Evolutionary conservation across 1,139 yeast species (phyloP).

Genomic region (Yamadazyma sp.): DNA sequence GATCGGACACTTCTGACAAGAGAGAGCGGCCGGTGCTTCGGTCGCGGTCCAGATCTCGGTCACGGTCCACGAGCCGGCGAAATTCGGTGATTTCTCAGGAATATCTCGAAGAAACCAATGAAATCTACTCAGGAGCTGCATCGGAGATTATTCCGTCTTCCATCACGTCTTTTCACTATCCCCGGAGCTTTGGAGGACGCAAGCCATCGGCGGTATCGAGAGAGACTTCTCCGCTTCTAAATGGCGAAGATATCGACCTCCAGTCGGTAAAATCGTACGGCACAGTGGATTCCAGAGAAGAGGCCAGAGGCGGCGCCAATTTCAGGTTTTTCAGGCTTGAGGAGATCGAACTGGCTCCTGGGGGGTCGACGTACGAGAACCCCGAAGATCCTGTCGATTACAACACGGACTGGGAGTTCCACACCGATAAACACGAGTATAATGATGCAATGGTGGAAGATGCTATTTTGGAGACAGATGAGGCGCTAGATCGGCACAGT

Average conservation of each 20-base stretch:
- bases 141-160: conserved; percentile 89
- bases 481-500: conserved; percentile 10
- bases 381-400: conserved; percentile 55
- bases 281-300: conserved; percentile 32
- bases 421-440: conserved; percentile 47
- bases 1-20: background rate
- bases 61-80: conserved; percentile 21
- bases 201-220: conserved; percentile 26
- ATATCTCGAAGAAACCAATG: conserved; percentile 52
- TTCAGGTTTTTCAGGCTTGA: conserved; percentile 82
- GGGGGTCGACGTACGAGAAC: conserved; percentile 76
- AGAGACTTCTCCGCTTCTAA: conserved; percentile 42
- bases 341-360: conserved; percentile 84
- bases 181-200: conserved; percentile 47
- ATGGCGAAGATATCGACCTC: conserved; percentile 18
- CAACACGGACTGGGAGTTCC: conserved; percentile 69
- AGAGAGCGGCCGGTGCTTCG: background rate
- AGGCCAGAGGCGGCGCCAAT: conserved; percentile 34
- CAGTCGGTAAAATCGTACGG: conserved; percentile 30
- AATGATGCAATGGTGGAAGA: conserved; percentile 16
- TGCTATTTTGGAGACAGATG: conserved; percentile 10
- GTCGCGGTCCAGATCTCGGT: conserved; percentile 3
- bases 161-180: conserved; percentile 82
- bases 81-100: conserved; percentile 44
- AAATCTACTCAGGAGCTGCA: conserved; percentile 88